These are phyloP conservation scores for Yamadazyma membranifaciens DNA, from an alignment of 1,139 yeast genomes.

Conservation along the genomic window DNA sequence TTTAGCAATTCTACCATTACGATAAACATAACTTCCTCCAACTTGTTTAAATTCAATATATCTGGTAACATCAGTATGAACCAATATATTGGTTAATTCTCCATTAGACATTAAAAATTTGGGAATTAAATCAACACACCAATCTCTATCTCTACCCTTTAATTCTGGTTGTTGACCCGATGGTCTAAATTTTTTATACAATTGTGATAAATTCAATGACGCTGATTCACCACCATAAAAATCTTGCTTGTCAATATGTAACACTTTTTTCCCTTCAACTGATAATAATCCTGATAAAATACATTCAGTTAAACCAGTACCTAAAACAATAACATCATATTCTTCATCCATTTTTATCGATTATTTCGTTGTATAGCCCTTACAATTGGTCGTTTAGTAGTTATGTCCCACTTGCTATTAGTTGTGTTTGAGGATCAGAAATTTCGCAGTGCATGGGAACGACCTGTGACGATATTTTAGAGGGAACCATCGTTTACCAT, in stretches of 20 bases:
- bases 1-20: conserved; percentile 87
- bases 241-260: conserved; percentile 94
- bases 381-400: no score
- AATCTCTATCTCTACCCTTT: conserved; percentile 90
- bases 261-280: conserved; percentile 86
- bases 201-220: conserved; percentile 59
- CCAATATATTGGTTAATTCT: conserved; percentile 90
- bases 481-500: no score
- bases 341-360: conserved; percentile 74
- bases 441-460: no score
- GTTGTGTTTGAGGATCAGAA: no score
- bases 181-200: conserved; percentile 72
- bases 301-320: conserved; percentile 93
- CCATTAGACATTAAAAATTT: conserved; percentile 98
- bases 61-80: conserved; percentile 93
- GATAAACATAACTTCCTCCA: conserved; percentile 90
- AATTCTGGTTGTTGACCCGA: conserved; percentile 65
- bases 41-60: conserved; percentile 96
- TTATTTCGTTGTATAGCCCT: not conserved
- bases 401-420: not conserved
- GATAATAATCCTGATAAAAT: conserved; percentile 90
- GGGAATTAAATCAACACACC: conserved; percentile 97
- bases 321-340: conserved; percentile 68
- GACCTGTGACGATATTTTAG: no score
- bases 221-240: conserved; percentile 90